Evolutionary conservation across 2,329 filamentous ascomycete species (phyloP).

Genomic region (Aspergillus ruber): DNA sequence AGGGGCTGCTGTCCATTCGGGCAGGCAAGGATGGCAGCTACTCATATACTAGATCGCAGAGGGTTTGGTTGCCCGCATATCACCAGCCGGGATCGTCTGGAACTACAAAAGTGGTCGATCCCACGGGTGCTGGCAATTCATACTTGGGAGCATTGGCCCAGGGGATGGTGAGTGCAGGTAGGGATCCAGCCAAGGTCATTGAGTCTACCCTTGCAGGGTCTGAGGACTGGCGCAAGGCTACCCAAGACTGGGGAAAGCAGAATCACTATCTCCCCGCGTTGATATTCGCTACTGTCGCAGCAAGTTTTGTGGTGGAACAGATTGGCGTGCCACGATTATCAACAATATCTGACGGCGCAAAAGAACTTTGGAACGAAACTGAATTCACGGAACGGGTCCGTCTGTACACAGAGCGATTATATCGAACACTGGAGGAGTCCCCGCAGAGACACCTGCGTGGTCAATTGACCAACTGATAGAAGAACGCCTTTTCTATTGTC

Average conservation of each 20-base stretch:
- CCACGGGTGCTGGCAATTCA: constrained; percentile 88
- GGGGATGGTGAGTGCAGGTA: constrained; percentile 43
- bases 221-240: constrained; percentile 45
- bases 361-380: constrained; percentile 41
- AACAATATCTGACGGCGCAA: constrained; percentile 22
- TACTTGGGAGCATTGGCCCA: constrained; percentile 64
- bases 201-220: constrained; percentile 39
- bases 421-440: constrained; percentile 33
- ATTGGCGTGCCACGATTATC: constrained; percentile 63
- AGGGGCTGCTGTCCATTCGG: constrained; percentile 45
- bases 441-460: constrained; percentile 29
- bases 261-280: constrained; percentile 57
- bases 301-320: constrained; percentile 92
- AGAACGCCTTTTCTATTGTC: constrained; percentile 33
- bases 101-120: constrained; percentile 63
- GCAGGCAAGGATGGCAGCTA: constrained; percentile 57
- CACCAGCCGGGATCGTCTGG: constrained; percentile 42
- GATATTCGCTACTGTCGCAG: constrained; percentile 71
- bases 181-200: constrained; percentile 24
- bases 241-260: constrained; percentile 43
- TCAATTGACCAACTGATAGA: constrained; percentile 29
- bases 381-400: constrained; percentile 39
- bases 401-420: constrained; percentile 39
- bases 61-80: constrained; percentile 71
- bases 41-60: constrained; percentile 35